Evolutionary conservation across 2,329 filamentous ascomycete species (phyloP).

Genomic region (Didymella pinodella): DNA sequence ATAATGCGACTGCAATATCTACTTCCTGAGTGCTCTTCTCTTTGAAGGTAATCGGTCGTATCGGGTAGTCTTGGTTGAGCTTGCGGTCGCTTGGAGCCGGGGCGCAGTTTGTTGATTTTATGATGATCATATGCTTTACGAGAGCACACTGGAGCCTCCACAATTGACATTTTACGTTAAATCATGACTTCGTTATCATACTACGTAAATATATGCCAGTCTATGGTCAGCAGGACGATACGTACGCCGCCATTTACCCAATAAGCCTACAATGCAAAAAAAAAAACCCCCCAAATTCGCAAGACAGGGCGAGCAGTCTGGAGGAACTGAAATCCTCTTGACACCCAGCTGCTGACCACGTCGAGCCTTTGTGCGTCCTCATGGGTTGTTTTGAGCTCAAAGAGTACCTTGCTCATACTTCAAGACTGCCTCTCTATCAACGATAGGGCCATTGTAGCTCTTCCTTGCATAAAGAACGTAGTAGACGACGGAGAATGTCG

Average conservation of each 20-base stretch:
- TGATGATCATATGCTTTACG: too few relatives aligned
- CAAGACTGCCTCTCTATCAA: conserved; percentile 38
- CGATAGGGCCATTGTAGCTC: conserved; percentile 45
- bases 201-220: conserved; percentile 9
- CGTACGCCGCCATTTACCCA: conserved; percentile 4
- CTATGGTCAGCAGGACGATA: conserved; percentile 2
- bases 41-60: too few relatives aligned
- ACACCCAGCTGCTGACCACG: neutral
- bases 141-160: too few relatives aligned
- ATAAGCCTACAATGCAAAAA: conserved; percentile 5
- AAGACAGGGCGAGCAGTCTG: too few relatives aligned
- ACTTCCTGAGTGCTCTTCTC: too few relatives aligned
- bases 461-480: conserved; percentile 43
- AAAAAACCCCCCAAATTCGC: neutral
- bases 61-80: too few relatives aligned
- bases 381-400: neutral
- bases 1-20: too few relatives aligned
- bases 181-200: conserved; percentile 10
- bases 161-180: neutral
- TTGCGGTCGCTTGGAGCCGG: too few relatives aligned
- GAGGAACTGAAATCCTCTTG: neutral
- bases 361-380: neutral
- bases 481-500: conserved; percentile 42
- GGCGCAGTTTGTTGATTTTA: too few relatives aligned
- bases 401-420: neutral